Base-by-base conservation (phyloP, 768 basidiomycete genomes). In the Termitomyces sp. region DNA sequence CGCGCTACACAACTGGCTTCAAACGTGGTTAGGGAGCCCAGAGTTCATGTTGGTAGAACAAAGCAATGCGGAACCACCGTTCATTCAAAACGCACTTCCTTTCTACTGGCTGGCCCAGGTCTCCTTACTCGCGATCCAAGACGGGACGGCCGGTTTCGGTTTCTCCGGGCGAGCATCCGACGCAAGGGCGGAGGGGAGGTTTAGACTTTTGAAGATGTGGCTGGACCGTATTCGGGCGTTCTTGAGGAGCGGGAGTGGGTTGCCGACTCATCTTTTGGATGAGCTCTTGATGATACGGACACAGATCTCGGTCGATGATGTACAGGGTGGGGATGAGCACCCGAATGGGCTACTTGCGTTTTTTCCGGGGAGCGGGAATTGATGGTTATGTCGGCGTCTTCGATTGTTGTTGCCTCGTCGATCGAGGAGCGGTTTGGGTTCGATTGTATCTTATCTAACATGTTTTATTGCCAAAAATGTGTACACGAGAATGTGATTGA, bases 81-180 rank as follows among this genome's bases (percentile, higher is more conserved):
- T 78, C 63, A 63, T 75, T 16, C 71, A 63, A 56, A 70, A 78
- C 54, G 78, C 77, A 16, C 65, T 84, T 11, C 82, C 83, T 10
- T 82, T 82, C 66, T 85, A 84, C 65, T 85, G 83, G 84, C 74
- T 85, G 27, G 82, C 78, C 13, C 78, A 84, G 63, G 75, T 82
- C 35, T 73, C 79, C 11, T 66, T 83, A 22, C 63, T 80, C 44
- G 81, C 79, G 29, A 73, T 77, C 58, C 79, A 81, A 62, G 79
- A 82, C 55, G 74, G 73, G n/a, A 65, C 68, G 27, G 60, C 70
- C 60, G 42, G 40, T 10, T 46, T 60, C n/a, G 49, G 50, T 16
- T n/a, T n/a, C n/a, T n/a, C n/a, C n/a, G 41, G 56, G 5, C 18
- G 9, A 7, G 22, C 15, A 2, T 50, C 36, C 13, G 48, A 39